Evolutionary conservation across 805 yeast species (phyloP).

Genomic region (Metschnikowia orientalis): DNA sequence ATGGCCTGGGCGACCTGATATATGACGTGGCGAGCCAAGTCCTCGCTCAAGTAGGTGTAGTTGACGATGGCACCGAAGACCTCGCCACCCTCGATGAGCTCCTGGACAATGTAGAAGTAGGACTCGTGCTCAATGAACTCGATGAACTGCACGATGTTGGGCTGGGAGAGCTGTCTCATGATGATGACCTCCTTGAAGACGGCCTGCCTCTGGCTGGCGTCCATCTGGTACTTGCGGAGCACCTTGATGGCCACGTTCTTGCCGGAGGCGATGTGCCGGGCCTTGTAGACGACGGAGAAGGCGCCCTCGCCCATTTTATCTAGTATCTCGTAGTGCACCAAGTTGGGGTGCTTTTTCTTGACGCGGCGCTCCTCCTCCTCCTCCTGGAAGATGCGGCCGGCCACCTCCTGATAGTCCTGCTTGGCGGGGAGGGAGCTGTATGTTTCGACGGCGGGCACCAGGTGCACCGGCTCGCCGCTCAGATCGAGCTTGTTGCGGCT

Average conservation of each 20-base stretch:
- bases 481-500: neutral
- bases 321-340: conserved; percentile 26
- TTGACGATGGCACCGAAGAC: conserved; percentile 76
- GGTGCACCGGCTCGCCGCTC: neutral
- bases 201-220: conserved; percentile 47
- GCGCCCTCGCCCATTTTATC: conserved; percentile 76
- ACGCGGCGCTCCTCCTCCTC: conserved; percentile 8
- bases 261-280: conserved; percentile 45
- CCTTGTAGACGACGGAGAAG: conserved; percentile 79
- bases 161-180: conserved; percentile 60
- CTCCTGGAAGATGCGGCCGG: conserved; percentile 12
- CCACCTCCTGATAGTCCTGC: conserved; percentile 12
- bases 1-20: conserved; percentile 67
- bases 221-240: conserved; percentile 58
- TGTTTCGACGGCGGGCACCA: conserved; percentile 4
- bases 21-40: conserved; percentile 67
- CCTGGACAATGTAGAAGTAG: conserved; percentile 62
- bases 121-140: conserved; percentile 48
- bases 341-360: conserved; percentile 11
- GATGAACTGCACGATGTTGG: conserved; percentile 54
- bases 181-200: conserved; percentile 70
- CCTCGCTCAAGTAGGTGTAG: conserved; percentile 71
- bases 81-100: conserved; percentile 74
- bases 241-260: conserved; percentile 67
- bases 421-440: conserved; percentile 2